Conservation (phyloP, 768 basidiomycete genomes). For the Russula emetica region DNA sequence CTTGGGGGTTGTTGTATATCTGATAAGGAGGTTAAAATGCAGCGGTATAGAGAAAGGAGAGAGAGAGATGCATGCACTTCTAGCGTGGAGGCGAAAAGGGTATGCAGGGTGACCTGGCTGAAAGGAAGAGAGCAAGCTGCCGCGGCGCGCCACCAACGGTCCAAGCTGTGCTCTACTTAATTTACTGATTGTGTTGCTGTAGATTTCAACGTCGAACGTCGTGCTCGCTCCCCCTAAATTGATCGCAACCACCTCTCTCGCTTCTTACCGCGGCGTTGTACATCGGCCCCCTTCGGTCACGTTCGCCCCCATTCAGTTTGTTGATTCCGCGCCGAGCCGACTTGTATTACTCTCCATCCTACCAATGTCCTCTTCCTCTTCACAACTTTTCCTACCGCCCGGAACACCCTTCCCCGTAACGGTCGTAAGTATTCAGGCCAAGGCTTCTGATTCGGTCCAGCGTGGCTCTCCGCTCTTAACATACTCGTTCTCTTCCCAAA, state of each 20-base stretch:
- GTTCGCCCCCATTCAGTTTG: neutral
- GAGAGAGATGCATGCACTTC: slow-evolving; percentile 10
- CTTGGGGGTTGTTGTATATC: slow-evolving; percentile 3
- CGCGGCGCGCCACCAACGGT: slow-evolving; percentile 10
- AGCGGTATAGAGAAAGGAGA: neutral
- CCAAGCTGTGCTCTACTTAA: neutral
- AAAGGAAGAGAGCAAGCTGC: slow-evolving; percentile 4
- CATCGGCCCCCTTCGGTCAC: slow-evolving; percentile 8
- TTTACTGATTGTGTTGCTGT: slow-evolving; percentile 1
- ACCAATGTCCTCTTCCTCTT: slow-evolving; percentile 34
- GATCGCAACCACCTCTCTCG: neutral
- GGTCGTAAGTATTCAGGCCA: slow-evolving; percentile 62
- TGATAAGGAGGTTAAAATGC: neutral
- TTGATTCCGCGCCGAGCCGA: slow-evolving; percentile 12
- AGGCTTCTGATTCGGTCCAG: slow-evolving; percentile 43
- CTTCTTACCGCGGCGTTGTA: slow-evolving; percentile 14
- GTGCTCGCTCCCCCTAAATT: neutral
- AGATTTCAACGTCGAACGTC: neutral
- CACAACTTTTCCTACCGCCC: slow-evolving; percentile 65
- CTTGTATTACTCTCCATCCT: neutral
- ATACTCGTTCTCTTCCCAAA: slow-evolving; percentile 70
- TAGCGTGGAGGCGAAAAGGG: slow-evolving; percentile 13
- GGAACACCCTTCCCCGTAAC: slow-evolving; percentile 85
- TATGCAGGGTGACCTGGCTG: slow-evolving; percentile 16
- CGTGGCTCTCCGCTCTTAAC: slow-evolving; percentile 78